Evolutionary conservation across 2,329 filamentous ascomycete species (phyloP).

Genomic region (Ampelomyces quisqualis): DNA sequence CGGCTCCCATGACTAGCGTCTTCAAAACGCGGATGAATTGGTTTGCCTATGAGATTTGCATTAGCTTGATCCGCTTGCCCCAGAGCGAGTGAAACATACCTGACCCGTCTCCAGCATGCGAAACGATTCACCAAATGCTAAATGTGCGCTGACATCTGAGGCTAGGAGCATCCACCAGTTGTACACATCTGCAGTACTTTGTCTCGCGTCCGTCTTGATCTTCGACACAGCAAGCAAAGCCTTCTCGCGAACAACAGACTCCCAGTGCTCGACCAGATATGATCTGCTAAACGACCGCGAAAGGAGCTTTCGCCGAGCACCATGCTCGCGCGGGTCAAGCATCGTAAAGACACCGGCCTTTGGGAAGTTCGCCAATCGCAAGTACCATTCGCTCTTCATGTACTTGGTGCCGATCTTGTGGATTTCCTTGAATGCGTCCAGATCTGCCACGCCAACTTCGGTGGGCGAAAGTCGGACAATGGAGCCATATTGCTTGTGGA

Average conservation of each 20-base stretch:
- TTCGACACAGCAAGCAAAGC: constrained; percentile 34
- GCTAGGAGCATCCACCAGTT: constrained; percentile 46
- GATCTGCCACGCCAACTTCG: constrained; percentile 35
- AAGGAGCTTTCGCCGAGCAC: constrained; percentile 38
- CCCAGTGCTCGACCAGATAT: constrained; percentile 42
- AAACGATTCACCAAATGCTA: constrained; percentile 46
- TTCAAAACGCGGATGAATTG: constrained; percentile 43
- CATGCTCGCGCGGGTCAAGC: constrained; percentile 39
- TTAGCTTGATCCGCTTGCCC: too few species aligned
- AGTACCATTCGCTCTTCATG: constrained; percentile 33
- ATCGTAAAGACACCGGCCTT: constrained; percentile 42
- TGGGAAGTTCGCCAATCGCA: constrained; percentile 24
- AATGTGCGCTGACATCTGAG: constrained; percentile 40
- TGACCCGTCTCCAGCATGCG: constrained; percentile 42
- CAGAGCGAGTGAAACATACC: too few species aligned
- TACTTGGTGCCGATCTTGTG: constrained; percentile 34
- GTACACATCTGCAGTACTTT: constrained; percentile 36
- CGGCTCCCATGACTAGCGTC: constrained; percentile 38
- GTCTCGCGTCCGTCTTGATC: constrained; percentile 30
- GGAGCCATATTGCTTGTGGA: constrained; percentile 40
- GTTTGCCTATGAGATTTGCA: constrained; percentile 22
- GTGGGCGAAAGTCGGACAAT: constrained; percentile 35
- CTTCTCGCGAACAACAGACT: constrained; percentile 38
- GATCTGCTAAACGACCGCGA: constrained; percentile 41
- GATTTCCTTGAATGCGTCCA: constrained; percentile 32